Conservation (phyloP, 345 rosid genomes). For the Populus tremula region DNA sequence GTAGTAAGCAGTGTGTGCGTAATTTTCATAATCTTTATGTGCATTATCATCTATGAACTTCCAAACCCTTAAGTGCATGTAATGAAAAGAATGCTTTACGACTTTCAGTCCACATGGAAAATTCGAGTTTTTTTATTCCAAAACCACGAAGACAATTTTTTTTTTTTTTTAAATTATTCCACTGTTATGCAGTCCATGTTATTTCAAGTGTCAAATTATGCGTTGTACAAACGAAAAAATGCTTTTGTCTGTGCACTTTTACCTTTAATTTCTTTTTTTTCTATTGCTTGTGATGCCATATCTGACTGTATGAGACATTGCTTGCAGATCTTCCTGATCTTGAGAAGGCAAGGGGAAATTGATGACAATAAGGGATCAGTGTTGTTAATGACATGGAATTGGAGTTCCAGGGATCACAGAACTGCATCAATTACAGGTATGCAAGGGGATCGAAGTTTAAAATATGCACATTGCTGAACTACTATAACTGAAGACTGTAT, state of each 20-base stretch:
- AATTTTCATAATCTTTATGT: neutral
- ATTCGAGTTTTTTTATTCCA: neutral
- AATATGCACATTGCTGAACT: neutral
- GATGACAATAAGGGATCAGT: neutral
- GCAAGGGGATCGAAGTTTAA: neutral
- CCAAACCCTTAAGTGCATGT: neutral
- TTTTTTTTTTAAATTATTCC: neutral
- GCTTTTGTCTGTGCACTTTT: neutral
- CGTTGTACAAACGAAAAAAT: neutral
- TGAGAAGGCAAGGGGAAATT: constrained; percentile 78
- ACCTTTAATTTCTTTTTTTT: neutral
- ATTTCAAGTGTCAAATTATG: neutral
- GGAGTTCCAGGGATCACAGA: neutral
- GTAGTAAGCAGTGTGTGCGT: neutral
- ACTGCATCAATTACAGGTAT: neutral
- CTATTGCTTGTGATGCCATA: neutral
- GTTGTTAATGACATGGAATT: neutral
- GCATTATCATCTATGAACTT: neutral
- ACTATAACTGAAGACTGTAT: constrained; percentile 1
- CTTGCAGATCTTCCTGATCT: constrained; percentile 90
- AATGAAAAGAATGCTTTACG: too few species aligned
- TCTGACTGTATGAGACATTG: constrained; percentile 1
- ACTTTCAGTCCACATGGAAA: neutral
- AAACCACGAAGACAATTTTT: too few species aligned
- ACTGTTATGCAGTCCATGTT: neutral